These are phyloP conservation scores for Aspergillus proliferans DNA, from an alignment of 2,329 filamentous ascomycete species.

Conservation along the genomic window DNA sequence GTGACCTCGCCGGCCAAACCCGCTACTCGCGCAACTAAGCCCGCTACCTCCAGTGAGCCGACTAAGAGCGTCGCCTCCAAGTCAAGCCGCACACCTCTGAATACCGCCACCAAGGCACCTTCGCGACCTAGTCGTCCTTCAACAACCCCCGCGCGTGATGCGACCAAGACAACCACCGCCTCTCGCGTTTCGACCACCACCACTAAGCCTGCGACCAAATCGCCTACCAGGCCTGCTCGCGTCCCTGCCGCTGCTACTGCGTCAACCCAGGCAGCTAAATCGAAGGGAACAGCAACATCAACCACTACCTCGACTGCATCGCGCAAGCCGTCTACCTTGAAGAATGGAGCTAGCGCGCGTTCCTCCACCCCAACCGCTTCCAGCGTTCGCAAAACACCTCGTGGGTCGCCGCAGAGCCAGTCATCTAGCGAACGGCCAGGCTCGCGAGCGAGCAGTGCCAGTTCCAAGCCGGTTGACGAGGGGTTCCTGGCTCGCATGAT, in stretches of 20 bases:
- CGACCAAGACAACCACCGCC: conserved; percentile 21
- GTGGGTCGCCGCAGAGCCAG: conserved; percentile 24
- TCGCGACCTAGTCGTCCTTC: conserved; percentile 22
- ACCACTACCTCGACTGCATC: conserved; percentile 20
- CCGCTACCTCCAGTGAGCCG: conserved; percentile 23
- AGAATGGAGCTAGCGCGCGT: conserved; percentile 18
- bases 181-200: conserved; percentile 22
- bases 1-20: conserved; percentile 16
- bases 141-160: conserved; percentile 14
- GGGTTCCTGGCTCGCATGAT: conserved; percentile 47
- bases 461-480: conserved; percentile 37
- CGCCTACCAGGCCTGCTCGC: conserved; percentile 36
- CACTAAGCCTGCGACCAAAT: conserved; percentile 30
- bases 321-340: conserved; percentile 33
- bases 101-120: conserved; percentile 21
- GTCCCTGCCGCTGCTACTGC: conserved; percentile 36
- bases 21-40: conserved; percentile 17
- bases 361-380: conserved; percentile 18
- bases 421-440: conserved; percentile 31
- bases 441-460: conserved; percentile 35
- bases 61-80: conserved; percentile 24
- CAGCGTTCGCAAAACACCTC: conserved; percentile 24
- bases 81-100: conserved; percentile 26
- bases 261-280: conserved; percentile 32
- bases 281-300: conserved; percentile 23